phyloP scores from a whole-genome alignment of 2,329 filamentous ascomycete genomes.

The Emergomyces pasteurianus region DNA sequence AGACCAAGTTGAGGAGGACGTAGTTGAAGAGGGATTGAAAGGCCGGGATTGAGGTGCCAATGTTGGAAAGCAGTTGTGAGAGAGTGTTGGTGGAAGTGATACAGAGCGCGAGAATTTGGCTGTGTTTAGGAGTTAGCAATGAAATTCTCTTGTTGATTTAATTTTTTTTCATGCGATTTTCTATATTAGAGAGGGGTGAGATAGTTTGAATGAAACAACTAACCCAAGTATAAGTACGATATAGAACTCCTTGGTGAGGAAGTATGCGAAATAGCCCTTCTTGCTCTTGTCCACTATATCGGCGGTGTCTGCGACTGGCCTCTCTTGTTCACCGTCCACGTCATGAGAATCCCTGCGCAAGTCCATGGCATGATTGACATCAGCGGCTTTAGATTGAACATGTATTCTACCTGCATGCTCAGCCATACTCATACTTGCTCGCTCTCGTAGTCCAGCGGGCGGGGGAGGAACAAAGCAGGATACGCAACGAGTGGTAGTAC shows the following conservation, averaged over 20 bases:
- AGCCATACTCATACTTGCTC: slow-evolving; percentile 16
- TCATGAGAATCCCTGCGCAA: neutral
- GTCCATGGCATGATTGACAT: neutral
- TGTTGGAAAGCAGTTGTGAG: slow-evolving; percentile 56
- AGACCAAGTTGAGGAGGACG: slow-evolving; percentile 67
- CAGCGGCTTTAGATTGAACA: slow-evolving; percentile 13
- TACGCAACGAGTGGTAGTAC: neutral
- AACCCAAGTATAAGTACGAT: slow-evolving; percentile 64
- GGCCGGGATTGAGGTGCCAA: slow-evolving; percentile 72
- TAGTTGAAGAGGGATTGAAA: slow-evolving; percentile 98
- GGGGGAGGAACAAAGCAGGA: neutral
- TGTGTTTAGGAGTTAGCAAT: slow-evolving; percentile 16
- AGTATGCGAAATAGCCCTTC: slow-evolving; percentile 52
- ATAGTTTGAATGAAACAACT: slow-evolving; percentile 15
- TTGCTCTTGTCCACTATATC: slow-evolving; percentile 32
- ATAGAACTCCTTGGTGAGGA: slow-evolving; percentile 81
- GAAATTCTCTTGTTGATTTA: too few relatives aligned
- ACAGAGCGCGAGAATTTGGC: slow-evolving; percentile 73
- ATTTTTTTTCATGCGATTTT: too few relatives aligned
- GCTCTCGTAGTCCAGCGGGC: neutral
- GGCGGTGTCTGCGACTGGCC: slow-evolving; percentile 15
- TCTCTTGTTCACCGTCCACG: slow-evolving; percentile 8
- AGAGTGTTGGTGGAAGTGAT: slow-evolving; percentile 92
- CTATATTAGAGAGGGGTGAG: neutral
- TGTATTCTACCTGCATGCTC: slow-evolving; percentile 16